phyloP scores from a whole-genome alignment of 768 basidiomycete genomes.

The Kwoniella pini region DNA sequence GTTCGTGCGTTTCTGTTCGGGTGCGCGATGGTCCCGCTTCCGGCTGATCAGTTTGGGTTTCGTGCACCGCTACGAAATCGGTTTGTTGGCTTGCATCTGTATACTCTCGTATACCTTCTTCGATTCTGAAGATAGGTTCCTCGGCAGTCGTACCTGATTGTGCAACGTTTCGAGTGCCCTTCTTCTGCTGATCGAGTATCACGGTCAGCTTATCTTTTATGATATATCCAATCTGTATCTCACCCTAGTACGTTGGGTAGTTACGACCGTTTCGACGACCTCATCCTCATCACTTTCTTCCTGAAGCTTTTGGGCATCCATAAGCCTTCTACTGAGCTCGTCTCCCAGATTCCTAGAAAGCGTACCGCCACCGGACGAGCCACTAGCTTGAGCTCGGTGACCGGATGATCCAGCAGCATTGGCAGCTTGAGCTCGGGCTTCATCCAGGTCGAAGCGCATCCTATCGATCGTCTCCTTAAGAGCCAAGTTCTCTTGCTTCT shows the following conservation, averaged over 20 bases:
- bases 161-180: background rate
- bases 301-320: conserved; percentile 61
- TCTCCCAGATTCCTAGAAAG: conserved; percentile 49
- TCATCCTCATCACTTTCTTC: conserved; percentile 58
- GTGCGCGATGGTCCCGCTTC: conserved; percentile 57
- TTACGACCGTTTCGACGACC: conserved; percentile 69
- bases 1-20: conserved; percentile 42
- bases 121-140: conserved; percentile 26
- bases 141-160: background rate
- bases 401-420: conserved; percentile 55
- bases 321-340: conserved; percentile 57
- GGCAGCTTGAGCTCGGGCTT: conserved; percentile 64
- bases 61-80: conserved; percentile 61
- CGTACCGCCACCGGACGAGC: conserved; percentile 35
- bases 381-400: conserved; percentile 55
- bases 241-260: conserved; percentile 63
- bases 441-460: conserved; percentile 91
- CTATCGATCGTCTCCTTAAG: conserved; percentile 96
- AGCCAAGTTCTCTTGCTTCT: conserved; percentile 90
- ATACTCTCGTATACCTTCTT: conserved; percentile 65
- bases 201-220: conserved; percentile 45
- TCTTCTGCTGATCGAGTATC: conserved; percentile 47
- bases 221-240: conserved; percentile 35
- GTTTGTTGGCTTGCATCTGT: conserved; percentile 73
- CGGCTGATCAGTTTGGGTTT: conserved; percentile 34